Base-by-base conservation (phyloP, 441 rosid species). In the Cnidoscolus chayamansa region DNA sequence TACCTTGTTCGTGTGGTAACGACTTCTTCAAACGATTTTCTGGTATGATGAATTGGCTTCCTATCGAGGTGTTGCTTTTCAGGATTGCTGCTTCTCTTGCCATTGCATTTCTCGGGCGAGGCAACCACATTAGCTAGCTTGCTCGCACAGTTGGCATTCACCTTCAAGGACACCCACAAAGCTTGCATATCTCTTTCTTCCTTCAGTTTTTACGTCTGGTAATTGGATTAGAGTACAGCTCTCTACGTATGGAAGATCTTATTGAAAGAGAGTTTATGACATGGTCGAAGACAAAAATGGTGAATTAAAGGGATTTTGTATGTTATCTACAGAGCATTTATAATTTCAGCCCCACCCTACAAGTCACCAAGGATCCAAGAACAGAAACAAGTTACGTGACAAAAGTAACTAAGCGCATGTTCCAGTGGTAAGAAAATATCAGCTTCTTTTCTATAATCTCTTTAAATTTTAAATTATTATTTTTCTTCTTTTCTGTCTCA, bases 141-240 rank as follows among this genome's bases (percentile, higher is more conserved):
- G 35, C 71, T 58, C 62, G 81, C 77, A 19, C 87, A 83, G 72
- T 75, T 69, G 12, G 66, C 77, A 66, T 76, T 87, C 63, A 81
- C 85, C 81, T 69, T 81, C 83, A 84, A 19, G 19, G 84, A 79
- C 48, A 63, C 54, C 86, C 83, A 86, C 70, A 81, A 32, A 31
- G 77, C 72, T 20, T 67, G 79, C 88, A 83, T 84, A 35, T 85
- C 66, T 70, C 47, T 56, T 16, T 13, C 15, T 48, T 20, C 10
- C 40, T 35, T 4, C 40, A 4, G 25, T 25, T 25, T 25, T 25
- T 25, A 25, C 25, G 25, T 25, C 25, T 6, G n/a, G 1, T 55
- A n/a, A 40, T 0, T 19, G 54, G 43, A 43, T 56, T 25, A 13
- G 57, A 54, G n/a, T 19, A 37, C n/a, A 0, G 17, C 25, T 25